Evolutionary conservation across 2,329 filamentous ascomycete genomes (phyloP), one percentile per base, ranked within the genome.

Genomic region (Fulvia fulva): DNA sequence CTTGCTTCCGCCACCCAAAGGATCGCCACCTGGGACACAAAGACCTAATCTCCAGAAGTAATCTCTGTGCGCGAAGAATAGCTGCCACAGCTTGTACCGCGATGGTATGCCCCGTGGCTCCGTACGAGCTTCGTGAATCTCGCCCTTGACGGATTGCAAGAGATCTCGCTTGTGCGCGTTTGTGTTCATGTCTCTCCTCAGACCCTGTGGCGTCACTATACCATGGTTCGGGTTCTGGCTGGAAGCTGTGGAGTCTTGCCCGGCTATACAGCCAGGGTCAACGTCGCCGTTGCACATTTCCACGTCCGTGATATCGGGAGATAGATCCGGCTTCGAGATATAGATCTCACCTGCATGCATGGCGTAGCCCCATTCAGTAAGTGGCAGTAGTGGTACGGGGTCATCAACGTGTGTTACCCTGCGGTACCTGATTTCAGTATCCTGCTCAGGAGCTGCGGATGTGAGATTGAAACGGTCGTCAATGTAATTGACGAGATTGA

Each of bases 1-100:
- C 49, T 65, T 64, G 11, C 64, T 63, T 3, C 68, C 68, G 14
- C 65, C 64, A 46, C 66, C 67, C 23, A 68, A 50, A 11, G 67
- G 67, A 62, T 71, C 70, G 44, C 70, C 70, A 14, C 68, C 68
- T 30, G 93, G 92, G 1, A 97, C 80, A 75, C 94, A 99, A 30
- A 97, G 77, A 0, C 94, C 94, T 54, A 99, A 74, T 57, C 94
- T 82, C 90, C 91, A 96, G 75, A 99, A 97, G 74, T 99, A 99
- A 76, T 99, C 94, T 41, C 94, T 80, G 76, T 99, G 94, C 1
- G 92, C 89, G 74, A 95, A 96, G 70, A 97, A 87, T 7, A 97
- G 77, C 75, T 96, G 86, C 91, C 93, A 96, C n/a, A 95, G 81
- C 73, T 88, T 89, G 67, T 82, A 92, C 73, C 74, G 83, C 73